These are phyloP conservation scores for Lachancea kluyveri DNA, from an alignment of 805 yeast species.

Conservation along the genomic window DNA sequence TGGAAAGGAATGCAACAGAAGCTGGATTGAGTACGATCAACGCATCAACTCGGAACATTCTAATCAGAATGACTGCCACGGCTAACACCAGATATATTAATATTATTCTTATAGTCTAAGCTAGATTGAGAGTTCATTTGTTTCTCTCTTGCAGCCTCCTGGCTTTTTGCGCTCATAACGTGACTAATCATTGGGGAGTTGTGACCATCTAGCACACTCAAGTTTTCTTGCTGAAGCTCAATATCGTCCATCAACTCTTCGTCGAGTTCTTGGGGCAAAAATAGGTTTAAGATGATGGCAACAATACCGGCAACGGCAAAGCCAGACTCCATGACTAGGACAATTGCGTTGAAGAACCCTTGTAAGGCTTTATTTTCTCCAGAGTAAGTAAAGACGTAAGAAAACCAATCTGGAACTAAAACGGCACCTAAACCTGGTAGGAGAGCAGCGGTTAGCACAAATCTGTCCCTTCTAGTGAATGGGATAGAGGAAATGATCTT, in stretches of 20 bases:
- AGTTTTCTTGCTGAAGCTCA: conserved; percentile 21
- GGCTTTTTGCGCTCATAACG: conserved; percentile 12
- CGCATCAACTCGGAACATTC: too few species aligned
- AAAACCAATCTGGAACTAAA: conserved; percentile 61
- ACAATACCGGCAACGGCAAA: conserved; percentile 65
- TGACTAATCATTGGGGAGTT: conserved; percentile 10
- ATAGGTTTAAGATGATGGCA: conserved; percentile 53
- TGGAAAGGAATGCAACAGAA: too few species aligned
- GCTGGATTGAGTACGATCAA: too few species aligned
- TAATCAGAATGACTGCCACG: too few species aligned
- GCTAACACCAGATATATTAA: too few species aligned
- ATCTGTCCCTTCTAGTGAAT: conserved; percentile 68
- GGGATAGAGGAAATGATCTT: conserved; percentile 47
- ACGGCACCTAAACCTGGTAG: conserved; percentile 64
- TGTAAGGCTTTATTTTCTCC: conserved; percentile 51
- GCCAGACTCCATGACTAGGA: conserved; percentile 65
- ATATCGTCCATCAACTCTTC: conserved; percentile 31
- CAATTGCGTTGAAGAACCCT: conserved; percentile 65
- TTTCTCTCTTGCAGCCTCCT: too few species aligned
- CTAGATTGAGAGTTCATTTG: too few species aligned
- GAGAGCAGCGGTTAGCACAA: conserved; percentile 59
- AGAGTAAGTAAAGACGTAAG: conserved; percentile 53
- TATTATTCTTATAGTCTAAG: too few species aligned
- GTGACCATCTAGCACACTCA: conserved; percentile 20
- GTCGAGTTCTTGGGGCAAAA: conserved; percentile 55